A percentile compares a stretch with the other conserved stretches of the same genome.
phyloP scores from a whole-genome alignment of 2,329 filamentous ascomycete genomes.

The Geoglossum cookeanum region DNA sequence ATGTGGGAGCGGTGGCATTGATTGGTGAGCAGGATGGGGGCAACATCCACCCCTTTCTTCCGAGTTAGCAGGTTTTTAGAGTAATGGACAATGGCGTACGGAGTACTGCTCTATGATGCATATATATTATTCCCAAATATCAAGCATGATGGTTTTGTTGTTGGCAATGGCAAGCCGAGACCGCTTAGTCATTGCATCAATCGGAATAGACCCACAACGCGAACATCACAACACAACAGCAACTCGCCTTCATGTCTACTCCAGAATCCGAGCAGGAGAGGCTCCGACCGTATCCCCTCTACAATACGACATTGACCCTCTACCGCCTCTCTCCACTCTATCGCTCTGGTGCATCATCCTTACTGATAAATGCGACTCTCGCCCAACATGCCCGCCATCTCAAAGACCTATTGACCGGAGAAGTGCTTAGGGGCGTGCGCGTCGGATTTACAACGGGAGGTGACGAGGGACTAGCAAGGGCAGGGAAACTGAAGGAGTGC shows the following conservation, averaged over 20 bases:
- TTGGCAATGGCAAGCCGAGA: too few species aligned
- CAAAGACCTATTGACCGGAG: slow-evolving; percentile 25
- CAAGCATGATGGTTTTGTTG: neutral
- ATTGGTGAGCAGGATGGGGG: neutral
- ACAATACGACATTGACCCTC: slow-evolving; percentile 25
- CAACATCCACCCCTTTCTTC: too few species aligned
- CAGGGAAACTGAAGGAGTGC: slow-evolving; percentile 24
- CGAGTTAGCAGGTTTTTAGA: too few species aligned
- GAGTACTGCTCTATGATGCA: too few species aligned
- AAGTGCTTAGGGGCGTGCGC: slow-evolving; percentile 26
- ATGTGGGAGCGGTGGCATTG: neutral
- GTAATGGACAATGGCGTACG: too few species aligned
- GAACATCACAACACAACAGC: neutral
- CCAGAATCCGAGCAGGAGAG: neutral
- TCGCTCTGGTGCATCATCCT: slow-evolving; percentile 15
- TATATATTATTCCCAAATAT: too few species aligned
- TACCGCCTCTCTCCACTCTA: slow-evolving; percentile 29
- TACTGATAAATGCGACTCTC: slow-evolving; percentile 18
- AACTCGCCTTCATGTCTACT: neutral
- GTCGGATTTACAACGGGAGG: slow-evolving; percentile 19
- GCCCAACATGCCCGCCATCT: slow-evolving; percentile 22
- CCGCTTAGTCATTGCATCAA: neutral
- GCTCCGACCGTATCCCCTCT: slow-evolving; percentile 22
- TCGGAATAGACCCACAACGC: neutral
- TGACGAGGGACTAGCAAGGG: slow-evolving; percentile 17